Base-by-base conservation (phyloP, 2,329 filamentous ascomycete genomes). In the Xylariales sp. region DNA sequence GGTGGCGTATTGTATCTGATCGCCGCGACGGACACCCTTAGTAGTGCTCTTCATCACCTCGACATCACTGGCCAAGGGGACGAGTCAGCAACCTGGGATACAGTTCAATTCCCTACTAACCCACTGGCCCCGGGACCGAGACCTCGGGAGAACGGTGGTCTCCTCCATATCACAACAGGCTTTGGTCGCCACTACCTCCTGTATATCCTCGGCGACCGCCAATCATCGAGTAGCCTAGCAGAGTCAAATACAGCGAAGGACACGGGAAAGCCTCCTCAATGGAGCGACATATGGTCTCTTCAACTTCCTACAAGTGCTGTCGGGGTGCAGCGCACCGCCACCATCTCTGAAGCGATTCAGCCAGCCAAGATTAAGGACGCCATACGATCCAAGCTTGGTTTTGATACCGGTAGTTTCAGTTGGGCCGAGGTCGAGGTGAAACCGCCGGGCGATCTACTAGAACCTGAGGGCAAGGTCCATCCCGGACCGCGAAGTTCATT, bases 111-210 rank as follows among this genome's bases (percentile, higher is more conserved):
- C 25, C 58, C 61, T 3, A 58, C 60, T 3, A 65, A 66, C 38
- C 62, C 65, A 4, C 52, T 66, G 7, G 48, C 51, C 0, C 58
- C 62, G 0, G 66, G 65, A 1, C 73, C 74, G 2, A 59, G 58
- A 20, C 59, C 65, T 7, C 63, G 72, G 3, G 60, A 57, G 3
- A 63, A 65, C 11, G 66, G 67, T 1, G 68, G 65, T 2, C 52
- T 78, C 8, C 50, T 71, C 3, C 64, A 66, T 8, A 54, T 78
- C 7, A 68, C 65, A 0, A 75, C 73, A 0, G 74, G 73, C 8
- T 69, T 71, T 45, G 74, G 73, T 4, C 64, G 74, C 8, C 60
- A 70, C 29, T 78, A 75, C 49, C 61, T 78, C 1, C 55, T 76
- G 2, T 69, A 73, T 29, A 56, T 77, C 41, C 69, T 74, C 11